Base-by-base conservation (phyloP, 441 rosid species). In the Viola pubescens region DNA sequence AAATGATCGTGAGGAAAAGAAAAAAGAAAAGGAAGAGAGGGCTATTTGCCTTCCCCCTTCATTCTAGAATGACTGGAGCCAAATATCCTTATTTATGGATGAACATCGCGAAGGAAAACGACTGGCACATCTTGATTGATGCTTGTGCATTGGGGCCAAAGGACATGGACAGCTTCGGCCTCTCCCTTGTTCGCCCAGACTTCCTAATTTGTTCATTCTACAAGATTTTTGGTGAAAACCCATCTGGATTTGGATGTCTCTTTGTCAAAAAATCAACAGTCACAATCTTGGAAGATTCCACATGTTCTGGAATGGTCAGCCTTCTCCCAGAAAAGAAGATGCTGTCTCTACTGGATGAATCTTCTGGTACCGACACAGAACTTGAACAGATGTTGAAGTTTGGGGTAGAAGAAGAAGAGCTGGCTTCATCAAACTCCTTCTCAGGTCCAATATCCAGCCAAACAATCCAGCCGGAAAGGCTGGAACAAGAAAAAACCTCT, bases 211-310 rank as follows among this genome's bases (percentile, higher is more conserved):
- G 88, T 56, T 89, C 97, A 1, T 87, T 89, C 78, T 91, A 85
- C 83, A 89, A 91, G 63, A 82, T 89, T 47, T 91, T 89, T 49
- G 97, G 96, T 43, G 95, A 84, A 65, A 89, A 88, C 71, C 89
- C 97, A 52, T 89, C 97, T 0, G 97, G 98, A 58, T 91, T 89
- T 52, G 97, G 94, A 19, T 91, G 98, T 80, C 82, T 91, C 62
- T 82, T 91, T 62, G 94, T 85, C 45, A 91, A 91, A 75, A 91
- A 80, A 79, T 81, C 97, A 0, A 77, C 80, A 9, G 60, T 81
- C 50, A 60, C 86, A 3, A 10, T 80, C 65, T 71, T 91, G 60
- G 87, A 77, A 69, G 81, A 77, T 49, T 76, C 82, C 13, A 68
- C 71, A 1, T 49, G 79, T 14, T 59, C 85, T 54, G 97, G 98